Evolutionary conservation across 176 grass and related monocot genomes (phyloP), one percentile per base, ranked within the genome.

Genomic region (Hordeum vulgare): DNA sequence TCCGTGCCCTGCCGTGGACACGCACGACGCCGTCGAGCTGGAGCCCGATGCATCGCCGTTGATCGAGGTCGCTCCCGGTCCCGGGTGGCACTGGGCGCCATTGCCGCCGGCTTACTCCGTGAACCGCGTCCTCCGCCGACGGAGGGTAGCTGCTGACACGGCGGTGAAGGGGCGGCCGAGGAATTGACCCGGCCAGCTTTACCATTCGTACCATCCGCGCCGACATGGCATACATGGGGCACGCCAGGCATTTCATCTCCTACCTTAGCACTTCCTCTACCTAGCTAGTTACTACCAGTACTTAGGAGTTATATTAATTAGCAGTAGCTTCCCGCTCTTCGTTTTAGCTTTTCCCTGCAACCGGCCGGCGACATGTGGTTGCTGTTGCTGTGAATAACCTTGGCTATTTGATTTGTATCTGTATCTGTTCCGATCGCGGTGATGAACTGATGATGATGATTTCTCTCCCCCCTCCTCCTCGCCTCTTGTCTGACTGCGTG

Each of bases 201-300:
- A 5, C 70, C 8, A 35, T 37, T 77, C 54, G 11, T 76, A 76
- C 69, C 59, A 42, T 67, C 64, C 36, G n/a, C 70, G 4, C 24
- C 67, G 37, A 27, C 66, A 56, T n/a, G 84, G 88, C 84, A 83
- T 90, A 90, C 88, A 90, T 47, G 88, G 88, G 88, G 74, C 88
- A 78, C 45, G 74, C 88, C 88, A 90, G 88, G 88, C 88, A 90
- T 83, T 82, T 80, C 57, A 58, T 89, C 68, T 54, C 73, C 73
- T 90, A 71, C 33, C 26, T 10, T 69, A 69, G 66, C 40, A 21
- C 36, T 60, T 60, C 29, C 8, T 72, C 40, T 78, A 65, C 25
- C 68, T 61, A 73, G 25, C 57, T 47, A 42, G 69, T 33, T 45
- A 51, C 42, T 4, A 14, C 12, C 4, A 40, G 39, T 44, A 12